These are phyloP conservation scores for Phoma herbarum DNA, from an alignment of 2,329 filamentous ascomycete species.

Conservation along the genomic window DNA sequence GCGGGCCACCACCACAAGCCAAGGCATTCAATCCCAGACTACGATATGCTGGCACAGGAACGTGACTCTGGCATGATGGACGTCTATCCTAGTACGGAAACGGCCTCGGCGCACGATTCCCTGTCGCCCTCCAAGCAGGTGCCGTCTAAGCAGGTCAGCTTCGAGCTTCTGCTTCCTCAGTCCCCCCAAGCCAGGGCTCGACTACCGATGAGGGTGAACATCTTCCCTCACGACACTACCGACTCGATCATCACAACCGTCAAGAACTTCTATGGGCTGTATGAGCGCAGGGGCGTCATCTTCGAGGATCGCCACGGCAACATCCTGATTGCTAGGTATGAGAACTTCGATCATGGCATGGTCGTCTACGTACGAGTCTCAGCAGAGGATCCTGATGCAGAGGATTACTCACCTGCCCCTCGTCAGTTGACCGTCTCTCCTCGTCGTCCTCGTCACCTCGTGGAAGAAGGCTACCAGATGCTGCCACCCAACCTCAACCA, in stretches of 20 bases:
- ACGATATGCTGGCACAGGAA: slow-evolving; percentile 41
- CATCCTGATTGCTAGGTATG: slow-evolving; percentile 92
- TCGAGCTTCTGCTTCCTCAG: slow-evolving; percentile 76
- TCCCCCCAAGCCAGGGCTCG: slow-evolving; percentile 75
- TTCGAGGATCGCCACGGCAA: slow-evolving; percentile 92
- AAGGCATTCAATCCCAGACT: slow-evolving; percentile 33
- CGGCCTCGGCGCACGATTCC: slow-evolving; percentile 42
- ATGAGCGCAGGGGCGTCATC: slow-evolving; percentile 84
- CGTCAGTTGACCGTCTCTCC: slow-evolving; percentile 59
- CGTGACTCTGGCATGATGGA: slow-evolving; percentile 45
- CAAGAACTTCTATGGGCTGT: slow-evolving; percentile 98
- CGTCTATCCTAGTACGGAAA: slow-evolving; percentile 50
- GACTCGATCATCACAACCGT: slow-evolving; percentile 98
- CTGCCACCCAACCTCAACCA: slow-evolving; percentile 67
- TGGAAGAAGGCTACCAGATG: slow-evolving; percentile 72
- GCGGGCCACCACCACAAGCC: slow-evolving; percentile 42
- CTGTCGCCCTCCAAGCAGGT: slow-evolving; percentile 49
- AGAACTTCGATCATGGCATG: slow-evolving; percentile 94
- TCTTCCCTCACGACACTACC: slow-evolving; percentile 94
- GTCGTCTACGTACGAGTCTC: slow-evolving; percentile 91
- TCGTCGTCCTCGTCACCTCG: slow-evolving; percentile 64
- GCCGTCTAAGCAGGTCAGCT: slow-evolving; percentile 76
- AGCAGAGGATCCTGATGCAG: slow-evolving; percentile 60
- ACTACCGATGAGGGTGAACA: slow-evolving; percentile 86
- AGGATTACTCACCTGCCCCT: slow-evolving; percentile 58